Conservation (phyloP, 2,329 filamentous ascomycete genomes). For the Aspergillus versicolor region DNA sequence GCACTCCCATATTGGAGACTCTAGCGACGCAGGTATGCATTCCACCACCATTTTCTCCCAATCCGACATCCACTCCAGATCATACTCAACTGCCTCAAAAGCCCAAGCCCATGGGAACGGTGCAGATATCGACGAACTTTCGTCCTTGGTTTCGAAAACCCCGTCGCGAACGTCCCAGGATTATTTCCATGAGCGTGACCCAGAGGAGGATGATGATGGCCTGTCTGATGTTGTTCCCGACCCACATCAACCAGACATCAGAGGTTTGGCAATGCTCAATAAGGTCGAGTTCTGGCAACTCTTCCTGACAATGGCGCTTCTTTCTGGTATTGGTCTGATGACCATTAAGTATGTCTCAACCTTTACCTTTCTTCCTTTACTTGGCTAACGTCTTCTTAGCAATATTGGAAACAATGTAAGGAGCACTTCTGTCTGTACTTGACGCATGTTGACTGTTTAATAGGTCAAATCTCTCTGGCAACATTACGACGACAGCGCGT, state of each 20-base stretch:
- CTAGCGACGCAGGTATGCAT: conserved; percentile 40
- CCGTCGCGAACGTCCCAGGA: conserved; percentile 55
- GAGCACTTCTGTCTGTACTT: neutral
- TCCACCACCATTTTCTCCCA: conserved; percentile 31
- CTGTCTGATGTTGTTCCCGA: conserved; percentile 64
- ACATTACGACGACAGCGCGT: conserved; percentile 72
- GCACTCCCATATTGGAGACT: conserved; percentile 22
- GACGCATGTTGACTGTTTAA: conserved; percentile 6
- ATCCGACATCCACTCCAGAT: conserved; percentile 26
- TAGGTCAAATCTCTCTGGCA: conserved; percentile 78
- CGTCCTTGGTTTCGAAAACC: conserved; percentile 72
- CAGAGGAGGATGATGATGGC: conserved; percentile 41
- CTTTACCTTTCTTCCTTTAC: neutral
- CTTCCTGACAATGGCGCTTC: conserved; percentile 81
- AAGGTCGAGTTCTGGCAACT: conserved; percentile 86
- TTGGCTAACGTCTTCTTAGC: conserved; percentile 50
- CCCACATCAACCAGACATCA: conserved; percentile 85
- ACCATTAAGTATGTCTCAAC: conserved; percentile 76
- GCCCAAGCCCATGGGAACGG: conserved; percentile 23
- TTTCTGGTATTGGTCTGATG: conserved; percentile 94
- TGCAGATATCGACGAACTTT: conserved; percentile 66
- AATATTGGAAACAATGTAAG: conserved; percentile 87
- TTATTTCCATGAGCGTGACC: conserved; percentile 31
- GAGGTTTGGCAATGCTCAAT: conserved; percentile 72
- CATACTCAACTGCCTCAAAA: conserved; percentile 31